phyloP scores from a whole-genome alignment of 2,329 filamentous ascomycete genomes.

The Hypoxylon sp. region DNA sequence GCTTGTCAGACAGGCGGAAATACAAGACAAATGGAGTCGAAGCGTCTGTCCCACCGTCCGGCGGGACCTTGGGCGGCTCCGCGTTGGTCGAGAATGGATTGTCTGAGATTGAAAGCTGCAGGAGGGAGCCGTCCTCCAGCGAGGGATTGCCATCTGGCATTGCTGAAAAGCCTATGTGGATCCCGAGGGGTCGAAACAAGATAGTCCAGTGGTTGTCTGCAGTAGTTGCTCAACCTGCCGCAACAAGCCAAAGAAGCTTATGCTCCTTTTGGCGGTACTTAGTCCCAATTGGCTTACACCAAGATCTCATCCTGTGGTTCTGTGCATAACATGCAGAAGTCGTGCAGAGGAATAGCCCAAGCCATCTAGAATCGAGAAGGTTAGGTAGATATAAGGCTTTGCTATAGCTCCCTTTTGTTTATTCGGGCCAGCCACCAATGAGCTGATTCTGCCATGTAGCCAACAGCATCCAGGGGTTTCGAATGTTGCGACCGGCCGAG shows the following conservation, averaged over 20 bases:
- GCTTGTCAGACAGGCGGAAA: conserved; percentile 28
- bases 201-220: conserved; percentile 49
- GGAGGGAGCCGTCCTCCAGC: conserved; percentile 52
- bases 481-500: conserved; percentile 28
- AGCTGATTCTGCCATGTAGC: conserved; percentile 15
- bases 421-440: conserved; percentile 25
- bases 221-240: conserved; percentile 36
- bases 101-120: conserved; percentile 42
- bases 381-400: conserved; percentile 37
- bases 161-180: conserved; percentile 50
- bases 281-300: conserved; percentile 41
- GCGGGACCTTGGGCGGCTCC: conserved; percentile 36
- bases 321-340: conserved; percentile 39
- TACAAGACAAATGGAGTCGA: conserved; percentile 35
- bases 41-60: conserved; percentile 37
- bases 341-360: conserved; percentile 33
- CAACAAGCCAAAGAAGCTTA: conserved; percentile 41
- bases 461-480: conserved; percentile 17
- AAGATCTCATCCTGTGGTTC: conserved; percentile 33
- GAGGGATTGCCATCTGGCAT: conserved; percentile 58
- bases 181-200: conserved; percentile 46
- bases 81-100: conserved; percentile 40
- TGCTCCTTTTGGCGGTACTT: conserved; percentile 43
- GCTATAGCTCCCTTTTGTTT: conserved; percentile 32
- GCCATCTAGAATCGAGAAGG: conserved; percentile 29